Evolutionary conservation across 164 flowering plant species (phyloP), one percentile per base, ranked within the genome.

Genomic region (Sedum album): DNA sequence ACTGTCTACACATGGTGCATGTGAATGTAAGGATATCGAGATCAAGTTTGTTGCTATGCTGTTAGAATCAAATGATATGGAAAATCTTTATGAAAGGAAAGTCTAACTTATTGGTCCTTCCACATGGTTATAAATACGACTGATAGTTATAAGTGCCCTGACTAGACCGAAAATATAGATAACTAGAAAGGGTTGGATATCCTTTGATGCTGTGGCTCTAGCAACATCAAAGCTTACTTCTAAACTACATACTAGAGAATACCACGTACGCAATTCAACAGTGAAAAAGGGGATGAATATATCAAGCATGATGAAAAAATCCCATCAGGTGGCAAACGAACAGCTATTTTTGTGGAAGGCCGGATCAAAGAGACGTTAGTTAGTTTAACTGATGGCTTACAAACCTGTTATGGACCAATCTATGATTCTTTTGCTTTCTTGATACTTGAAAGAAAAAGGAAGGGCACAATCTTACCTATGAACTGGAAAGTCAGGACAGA

Each of bases 401-500:
- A 26, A 23, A 10, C 18, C 33, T 26, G 62, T 23, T 6, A 57
- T 1, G 21, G n/a, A 49, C 4, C 17, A 26, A 6, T 14, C 6
- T 28, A 6, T 13, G 20, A 11, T 28, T 2, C 15, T 11, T 3
- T 41, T 44, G 11, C 48, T 44, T 26, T 57, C n/a, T 7, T 20
- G 28, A 14, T 11, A 26, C 18, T 26, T 10, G 31, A 57, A 57
- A 49, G 25, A 31, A 23, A 21, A 7, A 21, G 8, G 33, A 1
- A 31, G 1, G 26, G 53, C 18, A 20, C 6, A 1, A 62, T 9
- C 46, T 71, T 31, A 88, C 97, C 96, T 89, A 86, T 84, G 89
- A 73, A 89, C 77, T 0, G 92, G 89, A 71, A 81, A 89, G 70
- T 79, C 81, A 15, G 97, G 96, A 75, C 64, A 88, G 71, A 91